These are phyloP conservation scores for Cardamine chenopodiifolia DNA, from an alignment of 345 rosid genomes.

Conservation along the genomic window DNA sequence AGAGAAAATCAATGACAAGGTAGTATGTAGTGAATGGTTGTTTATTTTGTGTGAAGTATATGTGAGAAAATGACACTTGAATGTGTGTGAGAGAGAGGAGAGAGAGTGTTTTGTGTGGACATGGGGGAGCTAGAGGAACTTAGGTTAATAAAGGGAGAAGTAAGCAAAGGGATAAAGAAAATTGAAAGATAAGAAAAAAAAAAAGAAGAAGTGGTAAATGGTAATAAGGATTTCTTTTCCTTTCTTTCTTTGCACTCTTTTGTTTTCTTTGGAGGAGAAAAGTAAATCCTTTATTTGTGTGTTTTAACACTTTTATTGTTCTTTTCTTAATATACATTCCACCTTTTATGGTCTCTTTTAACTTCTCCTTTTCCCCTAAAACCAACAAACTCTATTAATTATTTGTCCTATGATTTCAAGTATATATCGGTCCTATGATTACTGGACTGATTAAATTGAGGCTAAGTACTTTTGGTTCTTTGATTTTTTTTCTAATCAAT, in stretches of 20 bases:
- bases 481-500: background rate
- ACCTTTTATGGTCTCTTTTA: conserved; percentile 23
- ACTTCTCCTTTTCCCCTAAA: background rate
- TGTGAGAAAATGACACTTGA: conserved; percentile 53
- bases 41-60: conserved; percentile 49
- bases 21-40: conserved; percentile 48
- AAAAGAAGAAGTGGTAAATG: conserved; percentile 41
- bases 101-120: conserved; percentile 61
- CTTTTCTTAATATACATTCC: conserved; percentile 31
- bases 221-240: conserved; percentile 48
- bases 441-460: background rate
- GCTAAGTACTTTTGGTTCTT: conserved; percentile 12
- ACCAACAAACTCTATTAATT: background rate
- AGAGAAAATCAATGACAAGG: conserved; percentile 47
- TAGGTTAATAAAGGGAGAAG: conserved; percentile 49
- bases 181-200: conserved; percentile 10
- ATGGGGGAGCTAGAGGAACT: conserved; percentile 57
- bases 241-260: conserved; percentile 42
- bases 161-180: conserved; percentile 35
- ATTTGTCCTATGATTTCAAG: no score
- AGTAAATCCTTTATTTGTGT: conserved; percentile 38
- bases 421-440: background rate
- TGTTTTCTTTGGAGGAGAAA: conserved; percentile 43
- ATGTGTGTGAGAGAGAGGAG: conserved; percentile 44
- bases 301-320: conserved; percentile 28